These are phyloP conservation scores for Aureobasidium sp. DNA, from an alignment of 2,329 filamentous ascomycete genomes.

Conservation along the genomic window DNA sequence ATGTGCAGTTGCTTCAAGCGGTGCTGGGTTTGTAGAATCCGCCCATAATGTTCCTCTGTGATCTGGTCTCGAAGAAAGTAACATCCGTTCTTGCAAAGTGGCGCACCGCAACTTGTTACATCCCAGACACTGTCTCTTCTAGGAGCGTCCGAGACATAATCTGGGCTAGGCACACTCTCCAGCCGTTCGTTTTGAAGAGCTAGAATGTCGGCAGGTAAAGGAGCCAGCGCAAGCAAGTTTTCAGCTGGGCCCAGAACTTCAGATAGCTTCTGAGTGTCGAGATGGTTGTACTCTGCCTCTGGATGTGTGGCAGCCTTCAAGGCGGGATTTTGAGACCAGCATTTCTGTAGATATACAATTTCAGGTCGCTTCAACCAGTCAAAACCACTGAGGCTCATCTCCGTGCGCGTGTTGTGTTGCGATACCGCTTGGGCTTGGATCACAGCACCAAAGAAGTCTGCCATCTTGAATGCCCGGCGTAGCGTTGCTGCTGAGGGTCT, in stretches of 20 bases:
- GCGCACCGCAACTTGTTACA: slow-evolving; percentile 10
- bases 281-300: not conserved
- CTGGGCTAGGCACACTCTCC: not conserved
- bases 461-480: slow-evolving; percentile 16
- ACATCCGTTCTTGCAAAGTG: slow-evolving; percentile 12
- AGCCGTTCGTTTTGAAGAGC: not conserved
- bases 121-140: slow-evolving; percentile 13
- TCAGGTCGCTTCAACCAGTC: slow-evolving; percentile 16
- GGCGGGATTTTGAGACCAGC: slow-evolving; percentile 12
- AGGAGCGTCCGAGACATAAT: slow-evolving; percentile 10
- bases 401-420: slow-evolving; percentile 11
- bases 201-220: slow-evolving; percentile 10
- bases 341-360: slow-evolving; percentile 14
- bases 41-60: slow-evolving; percentile 11
- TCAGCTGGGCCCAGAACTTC: slow-evolving; percentile 13
- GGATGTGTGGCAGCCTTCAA: not conserved
- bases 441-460: slow-evolving; percentile 16
- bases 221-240: not conserved
- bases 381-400: slow-evolving; percentile 17
- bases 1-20: slow-evolving; percentile 14
- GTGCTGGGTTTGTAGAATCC: slow-evolving; percentile 14
- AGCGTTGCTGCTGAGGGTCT: slow-evolving; percentile 14
- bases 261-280: slow-evolving; percentile 12
- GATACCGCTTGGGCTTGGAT: slow-evolving; percentile 1
- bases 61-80: slow-evolving; percentile 14